These are phyloP conservation scores for Mycena galericulata DNA, from an alignment of 768 basidiomycete genomes.

Conservation along the genomic window DNA sequence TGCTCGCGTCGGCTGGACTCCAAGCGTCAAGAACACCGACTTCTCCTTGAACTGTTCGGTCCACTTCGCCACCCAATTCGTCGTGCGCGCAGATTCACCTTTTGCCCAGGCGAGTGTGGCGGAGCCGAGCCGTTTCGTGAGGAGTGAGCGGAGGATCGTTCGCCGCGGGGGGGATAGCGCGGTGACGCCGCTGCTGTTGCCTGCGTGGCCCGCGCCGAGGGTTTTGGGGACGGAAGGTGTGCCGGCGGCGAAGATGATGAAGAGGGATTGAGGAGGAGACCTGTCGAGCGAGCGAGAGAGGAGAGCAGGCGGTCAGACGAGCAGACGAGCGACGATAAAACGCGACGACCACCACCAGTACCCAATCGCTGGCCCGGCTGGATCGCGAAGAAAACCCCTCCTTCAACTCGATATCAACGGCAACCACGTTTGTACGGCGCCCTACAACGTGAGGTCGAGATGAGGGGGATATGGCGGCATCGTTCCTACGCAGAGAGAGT, in stretches of 20 bases:
- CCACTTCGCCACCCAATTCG: background rate
- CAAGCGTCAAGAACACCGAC: no score
- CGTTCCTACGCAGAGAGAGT: no score
- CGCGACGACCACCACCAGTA: background rate
- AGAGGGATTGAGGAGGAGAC: background rate
- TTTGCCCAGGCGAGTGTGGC: conserved; percentile 3
- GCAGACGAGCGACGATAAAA: background rate
- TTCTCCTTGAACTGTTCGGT: background rate
- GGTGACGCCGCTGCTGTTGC: conserved; percentile 1
- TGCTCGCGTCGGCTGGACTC: background rate
- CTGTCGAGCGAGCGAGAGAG: no score
- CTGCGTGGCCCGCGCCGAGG: background rate
- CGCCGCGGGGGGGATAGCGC: background rate
- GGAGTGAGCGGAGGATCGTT: background rate
- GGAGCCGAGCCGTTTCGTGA: background rate
- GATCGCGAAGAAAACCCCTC: background rate
- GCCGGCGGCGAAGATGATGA: background rate
- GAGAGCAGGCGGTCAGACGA: background rate
- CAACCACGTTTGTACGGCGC: background rate
- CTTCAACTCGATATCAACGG: background rate
- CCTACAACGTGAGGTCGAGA: no score
- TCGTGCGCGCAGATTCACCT: background rate
- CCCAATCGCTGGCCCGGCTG: background rate
- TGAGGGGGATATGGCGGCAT: no score
- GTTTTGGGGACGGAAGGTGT: background rate